Percentiles rank a stretch among this genome's conserved stretches.
phyloP scores from a whole-genome alignment of 495 filamentous ascomycete species.

The Pseudotulostoma volvatum region DNA sequence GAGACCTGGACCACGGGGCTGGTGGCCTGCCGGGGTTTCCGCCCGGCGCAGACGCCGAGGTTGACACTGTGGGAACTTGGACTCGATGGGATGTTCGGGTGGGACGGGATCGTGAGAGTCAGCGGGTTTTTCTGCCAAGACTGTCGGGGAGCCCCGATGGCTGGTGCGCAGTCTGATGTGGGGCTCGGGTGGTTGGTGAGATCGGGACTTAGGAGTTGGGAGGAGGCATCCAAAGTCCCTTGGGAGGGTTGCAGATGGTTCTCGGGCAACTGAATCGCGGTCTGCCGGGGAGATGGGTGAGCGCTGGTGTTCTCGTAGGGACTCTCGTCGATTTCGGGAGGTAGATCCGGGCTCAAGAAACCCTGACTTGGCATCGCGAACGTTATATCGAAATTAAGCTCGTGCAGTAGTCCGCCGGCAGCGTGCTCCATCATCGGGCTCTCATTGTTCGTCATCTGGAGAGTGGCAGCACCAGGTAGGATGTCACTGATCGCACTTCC shows the following conservation, averaged over 20 bases:
- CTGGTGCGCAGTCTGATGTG: slow-evolving; percentile 5
- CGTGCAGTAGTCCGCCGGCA: no score
- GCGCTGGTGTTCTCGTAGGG: no score
- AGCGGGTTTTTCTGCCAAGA: neutral
- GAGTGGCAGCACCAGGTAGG: no score
- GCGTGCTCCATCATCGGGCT: no score
- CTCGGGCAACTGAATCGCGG: no score
- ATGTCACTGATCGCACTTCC: no score
- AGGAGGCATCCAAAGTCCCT: slow-evolving; percentile 6
- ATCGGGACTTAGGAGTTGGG: slow-evolving; percentile 11
- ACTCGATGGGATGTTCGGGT: neutral
- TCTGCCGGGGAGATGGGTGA: no score
- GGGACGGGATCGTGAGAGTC: neutral
- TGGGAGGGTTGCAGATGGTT: neutral
- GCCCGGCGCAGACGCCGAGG: slow-evolving; percentile 4
- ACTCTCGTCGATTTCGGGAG: no score
- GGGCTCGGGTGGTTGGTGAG: slow-evolving; percentile 9
- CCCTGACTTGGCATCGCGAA: no score
- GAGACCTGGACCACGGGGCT: slow-evolving; percentile 34
- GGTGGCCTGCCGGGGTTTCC: slow-evolving; percentile 16
- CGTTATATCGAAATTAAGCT: no score
- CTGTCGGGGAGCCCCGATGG: slow-evolving; percentile 10
- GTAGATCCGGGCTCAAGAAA: no score
- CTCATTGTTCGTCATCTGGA: no score
- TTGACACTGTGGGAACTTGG: slow-evolving; percentile 9